Evolutionary conservation across 2,329 filamentous ascomycete species (phyloP), one percentile per base, ranked within the genome.

Genomic region (Nemania sp.): DNA sequence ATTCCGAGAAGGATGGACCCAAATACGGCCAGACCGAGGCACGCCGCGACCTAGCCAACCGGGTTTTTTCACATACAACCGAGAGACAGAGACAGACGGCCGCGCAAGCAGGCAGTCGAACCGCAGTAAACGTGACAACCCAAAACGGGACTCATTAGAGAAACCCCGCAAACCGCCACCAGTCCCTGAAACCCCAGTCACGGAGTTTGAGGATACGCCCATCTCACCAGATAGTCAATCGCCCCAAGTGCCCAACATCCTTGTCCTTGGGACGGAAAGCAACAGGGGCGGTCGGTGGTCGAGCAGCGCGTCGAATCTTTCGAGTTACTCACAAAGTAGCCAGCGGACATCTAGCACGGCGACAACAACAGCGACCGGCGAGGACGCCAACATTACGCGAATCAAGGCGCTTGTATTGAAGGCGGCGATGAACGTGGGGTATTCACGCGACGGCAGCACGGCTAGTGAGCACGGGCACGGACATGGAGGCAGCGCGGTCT

Each of bases 201-300:
- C 94, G 4, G 94, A 98, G 73, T 98, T 98, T 74, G 95, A 98
- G 78, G 94, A 98, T 77, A 93, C 92, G 0, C 90, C 93, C 3
- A 88, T 93, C 51, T 97, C 94, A 0, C 92, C 92, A 0, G 93
- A 95, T 64, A 92, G 92, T 72, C 88, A 90, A 52, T 91, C 88
- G 7, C 88, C 90, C 0, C 90, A 89, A 45, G 88, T 94, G 62
- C 94, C 93, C 5, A 97, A 97, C 76, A 97, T 98, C 73, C 86
- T 97, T 59, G 90, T 98, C 0, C 86, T 97, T 0, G 93, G 93
- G 2, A 92, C 93, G 4, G 87, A 89, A 26, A 82, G 82, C 43
- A 81, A 84, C n/a, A 84, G 85, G 15, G 89, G 89, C 52, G 89
- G 90, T 7, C 86, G 92, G 65, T 97, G 93, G 93, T 93, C 93